Conservation (phyloP, 345 rosid genomes). For the Linum trigynum region DNA sequence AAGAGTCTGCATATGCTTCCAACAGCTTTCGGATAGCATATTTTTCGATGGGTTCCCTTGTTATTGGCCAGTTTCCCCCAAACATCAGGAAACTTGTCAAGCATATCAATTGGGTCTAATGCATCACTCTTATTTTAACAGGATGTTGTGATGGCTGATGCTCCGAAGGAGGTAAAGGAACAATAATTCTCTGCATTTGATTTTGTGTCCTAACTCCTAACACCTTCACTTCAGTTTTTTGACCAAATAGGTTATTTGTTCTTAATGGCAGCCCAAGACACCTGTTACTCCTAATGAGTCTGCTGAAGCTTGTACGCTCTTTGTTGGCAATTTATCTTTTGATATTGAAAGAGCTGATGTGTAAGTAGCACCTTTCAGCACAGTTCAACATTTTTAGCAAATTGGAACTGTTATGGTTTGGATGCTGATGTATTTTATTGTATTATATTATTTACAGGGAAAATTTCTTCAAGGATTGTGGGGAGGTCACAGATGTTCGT, state of each 20-base stretch:
- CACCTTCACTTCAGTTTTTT: not conserved
- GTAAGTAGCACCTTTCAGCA: constrained; percentile 26
- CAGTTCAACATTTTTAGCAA: not conserved
- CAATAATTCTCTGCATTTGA: constrained; percentile 16
- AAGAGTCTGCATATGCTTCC: not conserved
- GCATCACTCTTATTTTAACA: constrained; percentile 1
- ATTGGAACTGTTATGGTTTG: not conserved
- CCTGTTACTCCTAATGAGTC: constrained; percentile 43
- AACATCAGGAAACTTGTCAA: too few species aligned
- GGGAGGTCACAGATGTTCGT: constrained; percentile 68
- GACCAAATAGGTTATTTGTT: not conserved
- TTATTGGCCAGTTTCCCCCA: too few species aligned
- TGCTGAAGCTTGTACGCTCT: constrained; percentile 53
- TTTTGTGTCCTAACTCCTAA: not conserved
- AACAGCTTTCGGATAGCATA: too few species aligned
- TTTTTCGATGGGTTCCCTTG: too few species aligned
- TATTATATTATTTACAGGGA: constrained; percentile 30
- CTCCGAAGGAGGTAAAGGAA: constrained; percentile 31
- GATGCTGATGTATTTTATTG: not conserved
- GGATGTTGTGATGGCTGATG: constrained; percentile 66
- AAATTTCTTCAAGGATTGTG: constrained; percentile 58
- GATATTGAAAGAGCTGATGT: constrained; percentile 46
- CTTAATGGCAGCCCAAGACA: constrained; percentile 46
- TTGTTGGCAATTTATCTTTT: constrained; percentile 60
- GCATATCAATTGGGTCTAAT: too few species aligned